phyloP scores from a whole-genome alignment of 2,329 filamentous ascomycete species.

The Epichloe brachyelytri region DNA sequence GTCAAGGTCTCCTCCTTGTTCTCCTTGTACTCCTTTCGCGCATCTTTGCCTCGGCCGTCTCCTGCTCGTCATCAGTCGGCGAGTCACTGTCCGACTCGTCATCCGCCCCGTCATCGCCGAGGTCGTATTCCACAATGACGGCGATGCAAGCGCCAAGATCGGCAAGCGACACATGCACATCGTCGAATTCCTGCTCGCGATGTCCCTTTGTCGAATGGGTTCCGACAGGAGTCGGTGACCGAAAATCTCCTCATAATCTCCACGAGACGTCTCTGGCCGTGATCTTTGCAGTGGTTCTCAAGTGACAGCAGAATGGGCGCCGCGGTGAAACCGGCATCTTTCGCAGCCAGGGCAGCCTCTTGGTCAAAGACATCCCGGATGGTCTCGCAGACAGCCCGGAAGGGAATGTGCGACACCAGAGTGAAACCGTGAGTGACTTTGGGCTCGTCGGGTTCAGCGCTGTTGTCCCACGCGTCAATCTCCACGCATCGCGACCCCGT shows the following conservation, averaged over 20 bases:
- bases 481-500: slow-evolving; percentile 58
- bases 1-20: slow-evolving; percentile 39
- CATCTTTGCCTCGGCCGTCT: slow-evolving; percentile 32
- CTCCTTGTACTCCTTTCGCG: slow-evolving; percentile 38
- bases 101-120: slow-evolving; percentile 24
- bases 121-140: slow-evolving; percentile 55
- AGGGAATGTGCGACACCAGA: slow-evolving; percentile 51
- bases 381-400: slow-evolving; percentile 51
- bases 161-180: slow-evolving; percentile 41
- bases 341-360: slow-evolving; percentile 32
- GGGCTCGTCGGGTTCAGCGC: slow-evolving; percentile 46
- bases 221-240: slow-evolving; percentile 46
- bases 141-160: slow-evolving; percentile 51
- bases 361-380: slow-evolving; percentile 49
- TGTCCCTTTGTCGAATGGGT: slow-evolving; percentile 41
- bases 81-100: slow-evolving; percentile 19
- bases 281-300: slow-evolving; percentile 51
- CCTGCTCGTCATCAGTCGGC: slow-evolving; percentile 20
- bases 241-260: slow-evolving; percentile 54
- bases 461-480: slow-evolving; percentile 60
- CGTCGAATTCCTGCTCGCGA: slow-evolving; percentile 36
- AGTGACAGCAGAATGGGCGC: slow-evolving; percentile 52
- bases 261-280: slow-evolving; percentile 48
- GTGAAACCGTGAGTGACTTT: slow-evolving; percentile 62
- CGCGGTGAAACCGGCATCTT: slow-evolving; percentile 24